Conservation (phyloP, 306 rosid genomes). For the Vicia villosa region DNA sequence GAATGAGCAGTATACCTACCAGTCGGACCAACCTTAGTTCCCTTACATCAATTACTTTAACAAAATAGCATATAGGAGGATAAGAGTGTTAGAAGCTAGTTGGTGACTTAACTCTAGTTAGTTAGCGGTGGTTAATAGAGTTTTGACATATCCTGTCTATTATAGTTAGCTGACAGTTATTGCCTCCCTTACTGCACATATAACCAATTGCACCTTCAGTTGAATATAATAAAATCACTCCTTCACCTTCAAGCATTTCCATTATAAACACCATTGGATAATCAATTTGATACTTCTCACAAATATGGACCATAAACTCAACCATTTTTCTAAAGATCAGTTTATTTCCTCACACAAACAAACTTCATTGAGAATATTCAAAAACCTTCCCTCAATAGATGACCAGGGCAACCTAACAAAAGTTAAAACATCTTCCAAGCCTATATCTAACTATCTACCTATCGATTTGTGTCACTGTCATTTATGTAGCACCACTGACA, state of each 20-base stretch:
- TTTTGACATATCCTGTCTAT: background rate
- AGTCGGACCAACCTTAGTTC: background rate
- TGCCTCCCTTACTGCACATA: background rate
- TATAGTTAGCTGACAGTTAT: background rate
- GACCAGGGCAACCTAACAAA: background rate
- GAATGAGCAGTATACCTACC: background rate
- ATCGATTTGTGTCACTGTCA: background rate
- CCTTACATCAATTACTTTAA: background rate
- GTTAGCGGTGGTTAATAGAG: background rate
- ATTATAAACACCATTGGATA: background rate
- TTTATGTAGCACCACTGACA: too few relatives aligned
- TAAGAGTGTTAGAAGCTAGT: conserved; percentile 7
- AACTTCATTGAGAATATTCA: conserved; percentile 16
- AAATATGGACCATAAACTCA: conserved; percentile 18
- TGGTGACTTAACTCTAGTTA: background rate
- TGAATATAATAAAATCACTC: background rate
- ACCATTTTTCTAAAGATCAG: background rate
- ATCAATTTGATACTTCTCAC: background rate
- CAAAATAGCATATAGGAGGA: background rate
- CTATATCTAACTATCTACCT: background rate
- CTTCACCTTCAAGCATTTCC: background rate
- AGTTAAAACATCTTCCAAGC: conserved; percentile 7
- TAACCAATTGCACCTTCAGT: background rate
- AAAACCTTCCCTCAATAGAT: conserved; percentile 23
- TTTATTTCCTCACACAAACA: conserved; percentile 20